Evolutionary conservation across 2,329 filamentous ascomycete genomes (phyloP), one percentile per base, ranked within the genome.

Genomic region (Aureobasidium sp.): DNA sequence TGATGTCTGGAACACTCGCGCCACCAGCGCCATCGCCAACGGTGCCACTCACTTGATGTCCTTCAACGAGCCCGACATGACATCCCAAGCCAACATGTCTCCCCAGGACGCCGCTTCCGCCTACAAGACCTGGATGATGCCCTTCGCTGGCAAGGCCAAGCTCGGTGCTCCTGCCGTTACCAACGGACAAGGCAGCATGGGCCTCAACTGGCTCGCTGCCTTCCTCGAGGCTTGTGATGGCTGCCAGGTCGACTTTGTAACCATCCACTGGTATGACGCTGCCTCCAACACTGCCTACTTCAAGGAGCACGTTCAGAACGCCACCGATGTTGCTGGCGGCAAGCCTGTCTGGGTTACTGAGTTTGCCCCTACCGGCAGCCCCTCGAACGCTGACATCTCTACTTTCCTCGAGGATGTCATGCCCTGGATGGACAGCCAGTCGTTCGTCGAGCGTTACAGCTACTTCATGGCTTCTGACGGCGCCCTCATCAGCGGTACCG

Each of bases 1-100:
- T 61, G 61, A 67, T 59, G 70, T 69, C 67, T 90, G 86, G 85
- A 66, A 69, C 36, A 49, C 63, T 13, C 78, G 81, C 64, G 84
- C 80, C 49, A 71, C 79, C 59, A 70, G 72, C 16, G 82, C 83
- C 64, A 80, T 88, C 64, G 67, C 72, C 55, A 71, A 71, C 13
- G 86, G 86, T 61, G 75, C 81, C 66, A 81, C 78, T 65, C 77
- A 80, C 67, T 72, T 89, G 61, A 79, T 89, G 69, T 79, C 80
- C 72, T 89, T 88, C 82, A 90, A 90, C 79, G 87, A 90, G 79
- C 85, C 85, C 49, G 87, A 90, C 72, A 79, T 81, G 65, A 66
- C 67, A 13, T 70, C 70, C n/a, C 86, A 89, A 75, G 76, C 84
- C 67, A 83, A 86, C 77, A 64, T 87, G 71, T 71, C 73, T 29